Percentiles rank a stretch among this genome's conserved stretches.
phyloP scores from a whole-genome alignment of 495 filamentous ascomycete species.

The Neurospora tetraspora region DNA sequence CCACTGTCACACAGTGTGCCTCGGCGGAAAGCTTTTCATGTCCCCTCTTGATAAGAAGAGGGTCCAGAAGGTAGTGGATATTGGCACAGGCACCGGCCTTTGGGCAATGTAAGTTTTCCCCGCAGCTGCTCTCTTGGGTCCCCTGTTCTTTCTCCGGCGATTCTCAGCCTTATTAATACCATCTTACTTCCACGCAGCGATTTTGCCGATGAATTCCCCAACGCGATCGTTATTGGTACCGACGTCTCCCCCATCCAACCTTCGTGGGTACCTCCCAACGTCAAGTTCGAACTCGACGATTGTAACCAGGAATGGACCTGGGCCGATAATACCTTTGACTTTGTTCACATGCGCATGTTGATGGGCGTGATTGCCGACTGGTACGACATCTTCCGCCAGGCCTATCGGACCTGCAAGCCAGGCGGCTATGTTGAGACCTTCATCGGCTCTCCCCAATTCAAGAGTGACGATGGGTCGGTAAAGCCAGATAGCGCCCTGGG shows the following conservation, averaged over 20 bases:
- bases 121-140: neutral
- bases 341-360: constrained; percentile 44
- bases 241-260: constrained; percentile 39
- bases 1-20: constrained; percentile 21
- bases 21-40: constrained; percentile 43
- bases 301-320: constrained; percentile 38
- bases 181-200: constrained; percentile 19
- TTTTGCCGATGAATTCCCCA: constrained; percentile 39
- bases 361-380: constrained; percentile 42
- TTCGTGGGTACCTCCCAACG: constrained; percentile 31
- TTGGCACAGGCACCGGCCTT: constrained; percentile 32
- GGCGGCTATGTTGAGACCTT: constrained; percentile 13
- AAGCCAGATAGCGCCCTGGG: neutral
- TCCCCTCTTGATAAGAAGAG: constrained; percentile 35
- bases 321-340: constrained; percentile 41
- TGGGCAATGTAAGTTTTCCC: constrained; percentile 22
- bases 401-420: constrained; percentile 13
- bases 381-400: constrained; percentile 30
- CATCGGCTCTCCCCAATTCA: constrained; percentile 1
- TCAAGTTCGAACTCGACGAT: constrained; percentile 40
- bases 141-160: neutral
- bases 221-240: constrained; percentile 38
- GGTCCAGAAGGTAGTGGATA: constrained; percentile 24
- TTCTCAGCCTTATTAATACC: neutral
- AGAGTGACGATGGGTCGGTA: neutral